Percentiles rank a stretch among this genome's conserved stretches.
These are phyloP conservation scores for Aspergillus sp. DNA, from an alignment of 2,329 filamentous ascomycete species.

Conservation along the genomic window DNA sequence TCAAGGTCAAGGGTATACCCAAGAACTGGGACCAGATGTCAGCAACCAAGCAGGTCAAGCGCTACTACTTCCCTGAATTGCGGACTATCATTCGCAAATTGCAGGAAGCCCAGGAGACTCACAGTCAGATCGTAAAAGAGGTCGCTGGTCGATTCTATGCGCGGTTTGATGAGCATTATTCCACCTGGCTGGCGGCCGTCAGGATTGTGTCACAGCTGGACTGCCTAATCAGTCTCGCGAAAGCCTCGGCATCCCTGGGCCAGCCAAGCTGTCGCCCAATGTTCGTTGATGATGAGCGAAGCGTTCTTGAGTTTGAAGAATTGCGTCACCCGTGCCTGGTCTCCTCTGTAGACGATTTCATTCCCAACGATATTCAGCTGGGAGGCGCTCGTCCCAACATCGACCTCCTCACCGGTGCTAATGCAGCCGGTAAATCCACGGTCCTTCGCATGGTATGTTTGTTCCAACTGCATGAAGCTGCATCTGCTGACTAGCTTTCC, in stretches of 20 bases:
- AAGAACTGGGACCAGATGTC: slow-evolving; percentile 95
- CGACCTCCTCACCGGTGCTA: slow-evolving; percentile 88
- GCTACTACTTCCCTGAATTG: slow-evolving; percentile 88
- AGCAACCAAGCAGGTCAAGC: slow-evolving; percentile 81
- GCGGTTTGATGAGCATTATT: slow-evolving; percentile 84
- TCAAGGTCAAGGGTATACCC: slow-evolving; percentile 78
- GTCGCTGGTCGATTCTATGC: slow-evolving; percentile 79
- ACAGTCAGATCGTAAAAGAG: slow-evolving; percentile 85
- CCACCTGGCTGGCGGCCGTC: slow-evolving; percentile 82
- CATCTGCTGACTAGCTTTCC: slow-evolving; percentile 13
- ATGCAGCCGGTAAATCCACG: slow-evolving; percentile 96
- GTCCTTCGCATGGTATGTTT: slow-evolving; percentile 80
- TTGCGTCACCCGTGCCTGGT: slow-evolving; percentile 94
- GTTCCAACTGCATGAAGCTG: background rate
- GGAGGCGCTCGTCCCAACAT: slow-evolving; percentile 81
- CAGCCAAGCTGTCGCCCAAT: slow-evolving; percentile 81
- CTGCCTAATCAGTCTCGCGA: slow-evolving; percentile 89
- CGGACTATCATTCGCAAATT: slow-evolving; percentile 78
- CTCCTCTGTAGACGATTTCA: slow-evolving; percentile 86
- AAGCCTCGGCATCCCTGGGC: slow-evolving; percentile 78
- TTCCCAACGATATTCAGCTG: slow-evolving; percentile 88
- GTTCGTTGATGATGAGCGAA: slow-evolving; percentile 83
- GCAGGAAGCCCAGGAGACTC: slow-evolving; percentile 91
- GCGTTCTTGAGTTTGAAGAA: slow-evolving; percentile 86
- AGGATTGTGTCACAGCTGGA: slow-evolving; percentile 89